Evolutionary conservation across 2,329 filamentous ascomycete species (phyloP).

Genomic region (Fusarium luffae): DNA sequence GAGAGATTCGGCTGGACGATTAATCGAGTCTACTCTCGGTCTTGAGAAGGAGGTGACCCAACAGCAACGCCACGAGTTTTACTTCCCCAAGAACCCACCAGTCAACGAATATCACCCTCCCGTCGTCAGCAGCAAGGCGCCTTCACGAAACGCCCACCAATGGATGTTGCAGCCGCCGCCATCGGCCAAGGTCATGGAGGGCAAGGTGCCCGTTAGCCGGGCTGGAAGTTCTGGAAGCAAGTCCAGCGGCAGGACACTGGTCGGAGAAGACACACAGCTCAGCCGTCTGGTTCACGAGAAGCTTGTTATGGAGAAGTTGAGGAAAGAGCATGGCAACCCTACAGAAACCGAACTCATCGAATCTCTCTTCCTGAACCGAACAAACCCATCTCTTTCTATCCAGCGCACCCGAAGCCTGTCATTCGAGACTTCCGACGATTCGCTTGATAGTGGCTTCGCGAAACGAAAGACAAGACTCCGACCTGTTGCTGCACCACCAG

Average conservation of each 20-base stretch:
- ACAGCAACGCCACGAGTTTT: constrained; percentile 68
- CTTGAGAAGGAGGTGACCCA: constrained; percentile 64
- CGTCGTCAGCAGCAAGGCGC: constrained; percentile 80
- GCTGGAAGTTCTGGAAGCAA: constrained; percentile 68
- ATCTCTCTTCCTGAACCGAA: constrained; percentile 52
- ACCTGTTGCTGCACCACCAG: constrained; percentile 47
- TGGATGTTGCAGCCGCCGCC: constrained; percentile 97
- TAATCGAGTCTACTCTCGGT: constrained; percentile 64
- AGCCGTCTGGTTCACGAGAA: constrained; percentile 59
- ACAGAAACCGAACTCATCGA: constrained; percentile 60
- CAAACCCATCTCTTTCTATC: constrained; percentile 48
- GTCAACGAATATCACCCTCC: constrained; percentile 90
- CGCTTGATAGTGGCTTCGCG: constrained; percentile 47
- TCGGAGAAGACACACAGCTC: constrained; percentile 56
- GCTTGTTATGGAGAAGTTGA: constrained; percentile 59
- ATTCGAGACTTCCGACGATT: constrained; percentile 52
- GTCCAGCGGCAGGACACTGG: constrained; percentile 58
- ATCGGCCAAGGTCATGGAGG: constrained; percentile 90
- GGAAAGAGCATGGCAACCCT: constrained; percentile 52
- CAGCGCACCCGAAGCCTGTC: constrained; percentile 54
- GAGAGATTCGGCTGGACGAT: constrained; percentile 64
- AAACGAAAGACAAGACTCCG: constrained; percentile 45
- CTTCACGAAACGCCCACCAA: constrained; percentile 74
- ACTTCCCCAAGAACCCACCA: constrained; percentile 73
- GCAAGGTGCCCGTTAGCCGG: constrained; percentile 77